A percentile compares a stretch with the other conserved stretches of the same genome.
These are phyloP conservation scores for Termitomyces bulborhizus DNA, from an alignment of 768 basidiomycete genomes.

Conservation along the genomic window DNA sequence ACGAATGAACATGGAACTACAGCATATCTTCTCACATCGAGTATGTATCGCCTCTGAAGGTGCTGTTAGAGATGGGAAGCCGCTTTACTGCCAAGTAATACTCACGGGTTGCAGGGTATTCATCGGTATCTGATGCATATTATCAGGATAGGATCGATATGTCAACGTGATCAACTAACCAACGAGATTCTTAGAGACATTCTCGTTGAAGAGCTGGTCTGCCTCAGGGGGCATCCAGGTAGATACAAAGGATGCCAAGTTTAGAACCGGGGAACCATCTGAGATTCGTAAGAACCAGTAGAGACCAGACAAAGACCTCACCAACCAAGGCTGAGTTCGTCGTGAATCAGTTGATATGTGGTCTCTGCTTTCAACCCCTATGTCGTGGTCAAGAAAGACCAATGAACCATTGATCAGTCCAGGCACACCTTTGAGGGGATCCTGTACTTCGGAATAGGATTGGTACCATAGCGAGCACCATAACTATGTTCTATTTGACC, in stretches of 20 bases:
- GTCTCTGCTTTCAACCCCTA: conserved; percentile 54
- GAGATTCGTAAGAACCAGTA: conserved; percentile 1
- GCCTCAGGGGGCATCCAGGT: conserved; percentile 57
- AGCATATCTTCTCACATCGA: conserved; percentile 27
- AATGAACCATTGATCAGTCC: background rate
- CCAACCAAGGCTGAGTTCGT: conserved; percentile 57
- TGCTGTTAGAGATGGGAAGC: background rate
- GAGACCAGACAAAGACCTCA: background rate
- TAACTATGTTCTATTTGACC: conserved; percentile 38
- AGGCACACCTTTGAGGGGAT: conserved; percentile 44
- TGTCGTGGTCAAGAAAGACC: background rate
- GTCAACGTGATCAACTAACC: conserved; percentile 17
- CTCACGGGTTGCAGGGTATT: conserved; percentile 59
- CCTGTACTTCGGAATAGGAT: conserved; percentile 61
- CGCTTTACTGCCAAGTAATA: background rate
- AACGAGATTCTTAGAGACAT: conserved; percentile 62
- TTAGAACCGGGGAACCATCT: conserved; percentile 60
- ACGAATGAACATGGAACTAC: background rate
- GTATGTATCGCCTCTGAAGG: conserved; percentile 43
- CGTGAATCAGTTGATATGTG: conserved; percentile 50
- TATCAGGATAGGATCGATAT: background rate
- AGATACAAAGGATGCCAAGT: conserved; percentile 56
- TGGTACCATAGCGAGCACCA: conserved; percentile 57
- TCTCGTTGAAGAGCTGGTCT: conserved; percentile 51
- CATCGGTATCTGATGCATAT: conserved; percentile 36